Percentiles rank a stretch among this genome's conserved stretches.
Evolutionary conservation across 2,329 filamentous ascomycete genomes (phyloP).

Genomic region (Aspergillus felis): DNA sequence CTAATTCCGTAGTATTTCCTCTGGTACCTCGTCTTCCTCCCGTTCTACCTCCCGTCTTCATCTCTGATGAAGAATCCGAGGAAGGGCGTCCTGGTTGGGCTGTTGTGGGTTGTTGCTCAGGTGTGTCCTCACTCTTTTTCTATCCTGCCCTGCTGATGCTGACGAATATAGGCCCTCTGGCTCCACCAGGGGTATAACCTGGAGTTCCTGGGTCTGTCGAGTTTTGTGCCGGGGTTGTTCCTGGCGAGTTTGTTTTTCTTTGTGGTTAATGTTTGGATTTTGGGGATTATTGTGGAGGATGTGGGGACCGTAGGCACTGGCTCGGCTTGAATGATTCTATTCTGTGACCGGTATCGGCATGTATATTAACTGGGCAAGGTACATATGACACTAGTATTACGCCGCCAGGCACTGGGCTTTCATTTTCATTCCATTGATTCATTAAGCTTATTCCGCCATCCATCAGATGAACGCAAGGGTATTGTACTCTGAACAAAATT

Average conservation of each 20-base stretch:
- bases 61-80: conserved; percentile 60
- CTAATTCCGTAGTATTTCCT: conserved; percentile 74
- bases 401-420: not conserved
- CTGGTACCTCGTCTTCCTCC: conserved; percentile 94
- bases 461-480: not conserved
- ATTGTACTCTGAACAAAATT: not conserved
- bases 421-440: not conserved
- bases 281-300: conserved; percentile 75
- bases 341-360: not conserved
- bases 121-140: conserved; percentile 29
- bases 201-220: conserved; percentile 76
- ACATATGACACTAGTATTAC: not conserved
- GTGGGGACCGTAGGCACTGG: conserved; percentile 27
- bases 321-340: not conserved
- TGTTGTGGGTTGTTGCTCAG: conserved; percentile 73
- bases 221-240: conserved; percentile 84
- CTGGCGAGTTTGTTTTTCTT: conserved; percentile 74
- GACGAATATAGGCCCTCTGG: conserved; percentile 59
- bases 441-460: not conserved
- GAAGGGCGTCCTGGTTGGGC: conserved; percentile 62
- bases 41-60: conserved; percentile 81
- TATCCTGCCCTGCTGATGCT: not conserved
- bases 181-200: conserved; percentile 70
- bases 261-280: conserved; percentile 77
- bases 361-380: not conserved